These are phyloP conservation scores for Sugiyamaella castrensis DNA, from an alignment of 1,139 yeast genomes.

Conservation along the genomic window DNA sequence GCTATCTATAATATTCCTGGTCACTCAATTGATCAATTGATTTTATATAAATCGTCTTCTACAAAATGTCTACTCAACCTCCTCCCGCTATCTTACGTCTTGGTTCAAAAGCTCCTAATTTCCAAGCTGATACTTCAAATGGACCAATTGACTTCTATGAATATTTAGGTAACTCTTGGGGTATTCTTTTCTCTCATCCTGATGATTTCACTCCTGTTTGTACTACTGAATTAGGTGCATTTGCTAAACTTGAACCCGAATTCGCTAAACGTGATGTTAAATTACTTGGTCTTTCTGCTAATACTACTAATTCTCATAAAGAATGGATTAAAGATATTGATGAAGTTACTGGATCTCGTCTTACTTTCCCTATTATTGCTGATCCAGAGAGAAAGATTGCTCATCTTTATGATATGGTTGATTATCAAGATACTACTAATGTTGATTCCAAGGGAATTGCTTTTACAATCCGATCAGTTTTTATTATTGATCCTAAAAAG, in stretches of 20 bases:
- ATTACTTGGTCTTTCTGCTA: slow-evolving; percentile 76
- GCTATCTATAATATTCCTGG: too few species aligned
- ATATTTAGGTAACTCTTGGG: slow-evolving; percentile 73
- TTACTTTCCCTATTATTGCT: slow-evolving; percentile 76
- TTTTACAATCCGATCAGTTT: slow-evolving; percentile 76
- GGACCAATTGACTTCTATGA: slow-evolving; percentile 77
- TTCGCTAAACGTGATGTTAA: slow-evolving; percentile 73
- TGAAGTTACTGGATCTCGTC: slow-evolving; percentile 64
- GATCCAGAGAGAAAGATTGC: slow-evolving; percentile 72
- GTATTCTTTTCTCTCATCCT: slow-evolving; percentile 78
- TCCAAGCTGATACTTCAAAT: slow-evolving; percentile 66
- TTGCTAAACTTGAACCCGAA: slow-evolving; percentile 79
- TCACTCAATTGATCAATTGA: background rate
- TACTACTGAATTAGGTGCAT: slow-evolving; percentile 87
- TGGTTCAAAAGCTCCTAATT: slow-evolving; percentile 79
- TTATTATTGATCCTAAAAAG: slow-evolving; percentile 76
- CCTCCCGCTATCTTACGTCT: slow-evolving; percentile 40
- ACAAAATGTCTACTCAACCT: slow-evolving; percentile 20
- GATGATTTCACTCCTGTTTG: slow-evolving; percentile 89
- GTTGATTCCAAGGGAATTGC: slow-evolving; percentile 58
- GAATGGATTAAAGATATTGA: slow-evolving; percentile 84
- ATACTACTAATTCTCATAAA: slow-evolving; percentile 64
- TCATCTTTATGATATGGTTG: slow-evolving; percentile 71
- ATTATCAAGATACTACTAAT: slow-evolving; percentile 60
- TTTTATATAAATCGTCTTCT: background rate